Evolutionary conservation across 805 yeast genomes (phyloP).

Genomic region (Candida verbasci): DNA sequence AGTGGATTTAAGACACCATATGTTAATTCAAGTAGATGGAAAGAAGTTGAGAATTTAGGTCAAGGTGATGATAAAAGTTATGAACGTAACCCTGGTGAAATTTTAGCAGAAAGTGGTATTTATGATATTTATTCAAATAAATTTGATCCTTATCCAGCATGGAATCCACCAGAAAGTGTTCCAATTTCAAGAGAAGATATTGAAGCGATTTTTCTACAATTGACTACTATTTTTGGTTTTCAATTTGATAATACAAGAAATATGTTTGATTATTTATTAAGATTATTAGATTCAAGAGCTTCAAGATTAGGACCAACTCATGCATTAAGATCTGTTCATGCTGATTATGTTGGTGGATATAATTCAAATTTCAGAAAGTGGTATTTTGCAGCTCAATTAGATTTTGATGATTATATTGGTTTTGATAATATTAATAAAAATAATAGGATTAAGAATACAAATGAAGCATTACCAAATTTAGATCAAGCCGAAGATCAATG

Average conservation of each 20-base stretch:
- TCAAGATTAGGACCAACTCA: conserved; percentile 54
- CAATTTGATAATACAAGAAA: conserved; percentile 62
- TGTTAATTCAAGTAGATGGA: conserved; percentile 41
- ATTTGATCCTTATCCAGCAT: conserved; percentile 52
- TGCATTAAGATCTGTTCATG: conserved; percentile 61
- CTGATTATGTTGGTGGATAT: conserved; percentile 71
- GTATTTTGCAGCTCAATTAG: conserved; percentile 74
- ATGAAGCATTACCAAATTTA: conserved; percentile 17
- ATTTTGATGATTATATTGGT: conserved; percentile 49
- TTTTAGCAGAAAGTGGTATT: conserved; percentile 36
- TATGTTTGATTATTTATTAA: conserved; percentile 62
- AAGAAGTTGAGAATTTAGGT: conserved; percentile 31
- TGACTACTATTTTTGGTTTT: conserved; percentile 59
- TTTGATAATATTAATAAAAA: conserved; percentile 23
- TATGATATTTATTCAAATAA: conserved; percentile 40
- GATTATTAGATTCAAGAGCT: conserved; percentile 63
- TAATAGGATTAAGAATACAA: conserved; percentile 18
- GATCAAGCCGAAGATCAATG: conserved; percentile 47
- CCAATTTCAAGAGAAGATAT: conserved; percentile 54
- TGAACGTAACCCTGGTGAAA: conserved; percentile 26
- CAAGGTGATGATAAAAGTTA: conserved; percentile 25
- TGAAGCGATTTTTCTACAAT: conserved; percentile 48
- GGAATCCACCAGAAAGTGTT: conserved; percentile 38
- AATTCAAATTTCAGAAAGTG: conserved; percentile 68
- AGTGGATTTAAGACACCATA: conserved; percentile 45